These are phyloP conservation scores for Hyphopichia pseudoburtonii DNA, from an alignment of 1,139 yeast species.

Conservation along the genomic window DNA sequence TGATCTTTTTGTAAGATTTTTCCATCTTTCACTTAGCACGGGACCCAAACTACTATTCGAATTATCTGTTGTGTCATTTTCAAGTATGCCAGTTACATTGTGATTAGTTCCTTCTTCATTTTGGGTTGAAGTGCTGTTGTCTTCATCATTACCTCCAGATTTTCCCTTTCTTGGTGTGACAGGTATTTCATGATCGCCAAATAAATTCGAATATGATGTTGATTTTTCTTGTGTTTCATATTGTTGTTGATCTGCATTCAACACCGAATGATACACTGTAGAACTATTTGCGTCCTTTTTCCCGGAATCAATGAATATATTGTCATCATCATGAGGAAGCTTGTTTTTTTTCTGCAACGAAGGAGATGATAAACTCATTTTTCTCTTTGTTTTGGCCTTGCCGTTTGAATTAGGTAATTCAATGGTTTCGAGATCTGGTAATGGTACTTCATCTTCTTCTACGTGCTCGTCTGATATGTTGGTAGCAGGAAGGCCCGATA, in stretches of 20 bases:
- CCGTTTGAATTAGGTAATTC: slow-evolving; percentile 15
- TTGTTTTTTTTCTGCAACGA: slow-evolving; percentile 9
- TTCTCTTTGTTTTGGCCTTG: slow-evolving; percentile 6
- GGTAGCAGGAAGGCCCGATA: slow-evolving; percentile 4
- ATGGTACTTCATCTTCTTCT: slow-evolving; percentile 17
- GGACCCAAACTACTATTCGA: slow-evolving; percentile 35
- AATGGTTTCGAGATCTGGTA: slow-evolving; percentile 26
- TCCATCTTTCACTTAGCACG: slow-evolving; percentile 28
- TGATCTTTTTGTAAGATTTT: too few species aligned
- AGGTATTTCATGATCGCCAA: slow-evolving; percentile 21
- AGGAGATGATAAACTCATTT: slow-evolving; percentile 1
- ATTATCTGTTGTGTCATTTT: slow-evolving; percentile 18
- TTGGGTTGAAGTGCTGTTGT: slow-evolving; percentile 5
- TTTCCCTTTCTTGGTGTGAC: too few species aligned
- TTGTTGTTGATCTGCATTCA: slow-evolving; percentile 13
- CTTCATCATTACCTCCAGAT: background rate
- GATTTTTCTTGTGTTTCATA: slow-evolving; percentile 15
- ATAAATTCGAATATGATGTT: slow-evolving; percentile 30
- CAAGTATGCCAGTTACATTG: slow-evolving; percentile 5
- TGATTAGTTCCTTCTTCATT: slow-evolving; percentile 10
- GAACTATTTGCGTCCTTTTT: slow-evolving; percentile 17
- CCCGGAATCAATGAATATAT: slow-evolving; percentile 32
- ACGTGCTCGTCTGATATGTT: slow-evolving; percentile 6
- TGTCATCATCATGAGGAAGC: slow-evolving; percentile 14
- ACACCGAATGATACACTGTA: slow-evolving; percentile 31